These are phyloP conservation scores for Boletus sp. DNA, from an alignment of 768 basidiomycete species.

Conservation along the genomic window DNA sequence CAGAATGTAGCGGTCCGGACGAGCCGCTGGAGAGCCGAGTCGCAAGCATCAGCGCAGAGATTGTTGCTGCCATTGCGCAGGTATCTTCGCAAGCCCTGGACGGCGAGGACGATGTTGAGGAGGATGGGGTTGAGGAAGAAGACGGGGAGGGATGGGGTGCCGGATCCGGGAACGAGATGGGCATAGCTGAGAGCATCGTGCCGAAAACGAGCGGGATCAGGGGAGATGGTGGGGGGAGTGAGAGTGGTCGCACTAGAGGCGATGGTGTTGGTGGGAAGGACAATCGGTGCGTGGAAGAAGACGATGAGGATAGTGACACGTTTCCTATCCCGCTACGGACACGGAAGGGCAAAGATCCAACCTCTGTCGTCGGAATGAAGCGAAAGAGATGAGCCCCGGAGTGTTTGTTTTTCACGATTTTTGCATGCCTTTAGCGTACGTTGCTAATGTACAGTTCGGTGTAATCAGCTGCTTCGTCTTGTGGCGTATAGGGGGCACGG, in stretches of 20 bases:
- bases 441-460: conserved; percentile 16
- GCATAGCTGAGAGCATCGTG: conserved; percentile 48
- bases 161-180: conserved; percentile 50
- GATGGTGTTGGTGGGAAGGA: conserved; percentile 16
- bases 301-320: conserved; percentile 67
- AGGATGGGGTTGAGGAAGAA: conserved; percentile 38
- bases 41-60: conserved; percentile 77
- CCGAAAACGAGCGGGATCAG: conserved; percentile 65
- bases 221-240: conserved; percentile 33
- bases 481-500: not conserved
- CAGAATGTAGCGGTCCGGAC: conserved; percentile 34
- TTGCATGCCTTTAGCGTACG: conserved; percentile 9
- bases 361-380: conserved; percentile 51
- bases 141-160: conserved; percentile 43
- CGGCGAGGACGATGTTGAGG: conserved; percentile 49
- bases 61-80: conserved; percentile 77
- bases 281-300: conserved; percentile 42
- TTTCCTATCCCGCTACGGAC: conserved; percentile 72
- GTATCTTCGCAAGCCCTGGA: conserved; percentile 62
- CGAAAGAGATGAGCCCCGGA: conserved; percentile 57
- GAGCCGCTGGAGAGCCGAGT: conserved; percentile 59
- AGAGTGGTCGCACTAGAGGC: conserved; percentile 19
- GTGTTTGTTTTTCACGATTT: not conserved
- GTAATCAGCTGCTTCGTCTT: conserved; percentile 12
- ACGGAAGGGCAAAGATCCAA: conserved; percentile 58